Conservation (phyloP, 1,139 yeast species). For the Candida freyschussii region DNA sequence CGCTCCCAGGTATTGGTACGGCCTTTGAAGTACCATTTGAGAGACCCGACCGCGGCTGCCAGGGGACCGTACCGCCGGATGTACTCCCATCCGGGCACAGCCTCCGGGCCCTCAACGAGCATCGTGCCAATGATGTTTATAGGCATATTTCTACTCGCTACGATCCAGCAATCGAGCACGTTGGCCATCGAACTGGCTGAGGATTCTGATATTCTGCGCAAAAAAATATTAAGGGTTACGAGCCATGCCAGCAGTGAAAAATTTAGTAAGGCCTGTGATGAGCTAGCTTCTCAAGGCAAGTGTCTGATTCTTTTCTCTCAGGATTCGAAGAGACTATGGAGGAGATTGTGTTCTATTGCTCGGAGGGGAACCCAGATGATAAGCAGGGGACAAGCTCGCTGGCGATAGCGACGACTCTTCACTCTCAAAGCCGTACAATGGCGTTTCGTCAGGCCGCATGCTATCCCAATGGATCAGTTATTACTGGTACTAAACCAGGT, state of each 20-base stretch:
- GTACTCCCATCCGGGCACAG: conserved; percentile 67
- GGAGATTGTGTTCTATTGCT: conserved; percentile 53
- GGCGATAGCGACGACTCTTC: conserved; percentile 46
- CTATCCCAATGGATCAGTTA: conserved; percentile 35
- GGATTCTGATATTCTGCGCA: too few relatives aligned
- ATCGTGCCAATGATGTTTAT: conserved; percentile 67
- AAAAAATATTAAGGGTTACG: too few relatives aligned
- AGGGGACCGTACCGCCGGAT: conserved; percentile 53
- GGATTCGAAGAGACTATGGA: too few relatives aligned
- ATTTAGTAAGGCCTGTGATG: too few relatives aligned
- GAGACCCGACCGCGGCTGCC: conserved; percentile 38
- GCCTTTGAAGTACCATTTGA: conserved; percentile 76
- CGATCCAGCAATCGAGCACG: too few relatives aligned
- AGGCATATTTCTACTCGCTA: too few relatives aligned
- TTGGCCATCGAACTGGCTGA: too few relatives aligned
- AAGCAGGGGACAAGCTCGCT: conserved; percentile 40
- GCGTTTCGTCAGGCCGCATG: conserved; percentile 54
- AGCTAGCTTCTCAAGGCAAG: too few relatives aligned
- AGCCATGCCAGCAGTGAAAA: too few relatives aligned
- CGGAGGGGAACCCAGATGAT: conserved; percentile 46
- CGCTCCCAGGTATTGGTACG: conserved; percentile 83
- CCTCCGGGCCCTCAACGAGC: conserved; percentile 64
- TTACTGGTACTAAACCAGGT: conserved; percentile 40
- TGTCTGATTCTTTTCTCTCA: not conserved
- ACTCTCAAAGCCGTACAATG: conserved; percentile 42